These are phyloP conservation scores for Penicillium soppii DNA, from an alignment of 495 filamentous ascomycete genomes.

Conservation along the genomic window DNA sequence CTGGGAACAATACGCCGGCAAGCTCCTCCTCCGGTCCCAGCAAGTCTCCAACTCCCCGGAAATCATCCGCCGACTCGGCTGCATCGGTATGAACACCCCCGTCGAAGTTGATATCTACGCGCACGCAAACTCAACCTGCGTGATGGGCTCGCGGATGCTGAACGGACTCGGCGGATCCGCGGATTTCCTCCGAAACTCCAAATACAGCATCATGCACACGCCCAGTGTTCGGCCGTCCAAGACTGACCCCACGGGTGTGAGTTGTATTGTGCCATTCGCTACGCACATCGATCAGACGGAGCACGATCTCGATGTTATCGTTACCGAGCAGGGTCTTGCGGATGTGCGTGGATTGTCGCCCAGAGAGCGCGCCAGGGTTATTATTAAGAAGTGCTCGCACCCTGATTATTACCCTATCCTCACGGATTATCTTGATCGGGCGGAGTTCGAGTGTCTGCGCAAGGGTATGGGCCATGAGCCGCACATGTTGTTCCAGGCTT, in stretches of 20 bases:
- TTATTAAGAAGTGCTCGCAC: conserved; percentile 87
- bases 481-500: conserved; percentile 77
- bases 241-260: conserved; percentile 78
- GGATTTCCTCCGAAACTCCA: conserved; percentile 80
- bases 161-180: conserved; percentile 88
- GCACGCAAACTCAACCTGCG: conserved; percentile 88
- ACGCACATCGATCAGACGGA: conserved; percentile 93
- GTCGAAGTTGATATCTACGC: conserved; percentile 95
- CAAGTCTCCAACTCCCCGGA: conserved; percentile 91
- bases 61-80: conserved; percentile 84
- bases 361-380: conserved; percentile 77
- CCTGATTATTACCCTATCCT: conserved; percentile 83
- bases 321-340: conserved; percentile 84
- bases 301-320: conserved; percentile 84
- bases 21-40: conserved; percentile 84
- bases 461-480: conserved; percentile 93
- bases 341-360: conserved; percentile 83
- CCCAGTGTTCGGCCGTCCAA: conserved; percentile 77
- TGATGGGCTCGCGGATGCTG: conserved; percentile 89
- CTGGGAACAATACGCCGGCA: conserved; percentile 77
- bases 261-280: conserved; percentile 89
- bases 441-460: conserved; percentile 81
- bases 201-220: conserved; percentile 95
- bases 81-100: conserved; percentile 95
- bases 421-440: conserved; percentile 79